Evolutionary conservation across 2,329 filamentous ascomycete species (phyloP), one percentile per base, ranked within the genome.

Genomic region (Beauveria pseudobassiana): DNA sequence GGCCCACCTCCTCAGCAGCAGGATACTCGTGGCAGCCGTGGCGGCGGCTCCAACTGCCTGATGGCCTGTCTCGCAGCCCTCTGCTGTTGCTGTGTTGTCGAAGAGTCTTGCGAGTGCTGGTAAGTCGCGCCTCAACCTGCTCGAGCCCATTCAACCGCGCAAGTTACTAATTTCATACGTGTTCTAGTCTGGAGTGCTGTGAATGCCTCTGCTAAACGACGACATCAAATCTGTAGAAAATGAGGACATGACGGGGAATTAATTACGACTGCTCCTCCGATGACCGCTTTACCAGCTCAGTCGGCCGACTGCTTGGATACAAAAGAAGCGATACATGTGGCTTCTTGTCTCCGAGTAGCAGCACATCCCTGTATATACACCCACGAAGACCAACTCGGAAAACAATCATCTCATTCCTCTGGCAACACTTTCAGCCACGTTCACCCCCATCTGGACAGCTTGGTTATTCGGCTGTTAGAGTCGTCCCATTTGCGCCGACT

Each of bases 101-200:
- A 82, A 61, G 80, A 81, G 65, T 75, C 73, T 34, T 82, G 79
- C 69, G 80, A 82, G 67, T 78, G 76, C 65, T 82, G 79, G 76
- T 76, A 73, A 71, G 74, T 73, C 50, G 40, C 58, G 16, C 5
- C 12, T 28, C 34, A 16, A 52, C 52, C 16, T 26, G 14, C 45
- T n/a, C 42, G 26, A 12, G 54, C 28, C 46, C 8, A 10, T 12
- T 20, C 26, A 46, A 30, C 28, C 34, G 53, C 42, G 26, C 40
- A 43, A 64, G 71, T 64, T 38, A 46, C 58, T 49, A 50, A 56
- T 55, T 59, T 50, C 22, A 24, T 54, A 24, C 56, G 24, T 45
- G 22, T 6, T 46, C 18, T 55, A 77, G 75, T 65, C 71, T 75
- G 65, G 74, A 76, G 18, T 76, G 75, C 64, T 78, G 76, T 66